phyloP scores from a whole-genome alignment of 2,329 filamentous ascomycete genomes.

The Leptoxyphium fumago region DNA sequence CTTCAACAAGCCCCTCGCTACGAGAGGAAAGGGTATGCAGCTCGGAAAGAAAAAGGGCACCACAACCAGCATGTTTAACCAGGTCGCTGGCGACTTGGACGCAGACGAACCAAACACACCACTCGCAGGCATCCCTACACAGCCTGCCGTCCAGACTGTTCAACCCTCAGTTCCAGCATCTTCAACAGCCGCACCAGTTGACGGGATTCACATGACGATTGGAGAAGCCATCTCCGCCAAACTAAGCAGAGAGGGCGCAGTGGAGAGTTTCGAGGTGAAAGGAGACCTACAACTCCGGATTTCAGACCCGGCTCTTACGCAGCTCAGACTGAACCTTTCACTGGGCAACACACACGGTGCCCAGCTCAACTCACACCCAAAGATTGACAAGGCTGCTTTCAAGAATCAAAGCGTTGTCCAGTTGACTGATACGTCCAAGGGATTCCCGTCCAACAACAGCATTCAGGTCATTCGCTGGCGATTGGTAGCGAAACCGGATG shows the following conservation, averaged over 20 bases:
- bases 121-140: conserved; percentile 41
- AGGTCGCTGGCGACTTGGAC: conserved; percentile 83
- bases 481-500: conserved; percentile 65
- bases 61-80: conserved; percentile 93
- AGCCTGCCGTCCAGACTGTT: conserved; percentile 34
- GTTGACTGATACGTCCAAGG: conserved; percentile 72
- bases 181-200: conserved; percentile 44
- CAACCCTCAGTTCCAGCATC: conserved; percentile 34
- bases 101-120: conserved; percentile 64
- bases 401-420: conserved; percentile 72
- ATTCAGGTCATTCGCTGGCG: conserved; percentile 92
- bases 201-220: conserved; percentile 77
- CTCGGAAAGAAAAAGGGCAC: conserved; percentile 97
- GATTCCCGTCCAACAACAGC: conserved; percentile 87
- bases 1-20: conserved; percentile 57
- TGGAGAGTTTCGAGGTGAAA: conserved; percentile 77
- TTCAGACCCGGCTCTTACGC: conserved; percentile 73
- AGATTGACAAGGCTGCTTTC: conserved; percentile 83
- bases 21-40: conserved; percentile 96
- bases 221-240: conserved; percentile 83
- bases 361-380: conserved; percentile 90
- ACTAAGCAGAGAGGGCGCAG: conserved; percentile 70
- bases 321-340: conserved; percentile 71
- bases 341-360: conserved; percentile 67
- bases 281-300: conserved; percentile 88